Percentiles rank a stretch among this genome's conserved stretches.
Conservation (phyloP, 228 moss, liverwort and hornwort genomes). For the Sphagnum fallax region DNA sequence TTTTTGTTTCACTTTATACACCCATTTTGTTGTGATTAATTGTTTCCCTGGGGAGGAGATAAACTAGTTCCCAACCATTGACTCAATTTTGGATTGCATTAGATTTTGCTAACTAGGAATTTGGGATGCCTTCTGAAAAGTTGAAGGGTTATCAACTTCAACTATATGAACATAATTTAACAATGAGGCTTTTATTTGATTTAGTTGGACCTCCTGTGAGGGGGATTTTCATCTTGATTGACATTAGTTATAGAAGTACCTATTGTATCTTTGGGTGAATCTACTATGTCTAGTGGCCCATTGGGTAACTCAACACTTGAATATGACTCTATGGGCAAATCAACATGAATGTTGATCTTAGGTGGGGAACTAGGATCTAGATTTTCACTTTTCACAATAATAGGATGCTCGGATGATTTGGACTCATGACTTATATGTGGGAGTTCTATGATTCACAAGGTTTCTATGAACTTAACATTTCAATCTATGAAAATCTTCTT, state of each 20-base stretch:
- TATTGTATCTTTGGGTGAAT: not conserved
- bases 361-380: not conserved
- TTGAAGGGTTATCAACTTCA: not conserved
- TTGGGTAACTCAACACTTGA: not conserved
- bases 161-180: not conserved
- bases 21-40: not conserved
- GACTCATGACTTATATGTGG: not conserved
- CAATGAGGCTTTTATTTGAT: not conserved
- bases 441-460: not conserved
- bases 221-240: not conserved
- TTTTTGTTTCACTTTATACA: not conserved
- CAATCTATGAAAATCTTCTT: not conserved
- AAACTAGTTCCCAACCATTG: not conserved
- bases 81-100: not conserved
- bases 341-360: not conserved
- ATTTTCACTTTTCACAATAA: not conserved
- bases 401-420: not conserved
- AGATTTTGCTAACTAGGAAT: not conserved
- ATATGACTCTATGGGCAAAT: not conserved
- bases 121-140: not conserved
- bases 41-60: not conserved
- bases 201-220: not conserved
- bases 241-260: not conserved
- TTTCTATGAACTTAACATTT: not conserved
- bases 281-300: not conserved